Evolutionary conservation across 78 protist genomes (phyloP).

Genomic region (Planoprotostelium fungivorum): DNA sequence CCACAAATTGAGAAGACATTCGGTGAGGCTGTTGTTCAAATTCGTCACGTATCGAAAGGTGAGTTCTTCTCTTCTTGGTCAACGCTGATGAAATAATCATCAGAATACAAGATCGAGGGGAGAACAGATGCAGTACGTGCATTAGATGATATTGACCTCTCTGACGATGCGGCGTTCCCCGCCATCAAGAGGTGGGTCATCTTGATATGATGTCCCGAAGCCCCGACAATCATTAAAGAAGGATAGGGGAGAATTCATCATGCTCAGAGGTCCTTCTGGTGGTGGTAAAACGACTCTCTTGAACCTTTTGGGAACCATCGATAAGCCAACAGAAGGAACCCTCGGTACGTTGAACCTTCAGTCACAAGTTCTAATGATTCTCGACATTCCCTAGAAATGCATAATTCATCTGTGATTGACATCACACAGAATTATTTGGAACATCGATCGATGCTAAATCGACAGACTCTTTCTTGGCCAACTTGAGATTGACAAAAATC

Average conservation of each 20-base stretch:
- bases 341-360: not conserved
- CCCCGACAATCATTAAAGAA: slow-evolving; percentile 16
- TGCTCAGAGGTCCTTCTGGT: slow-evolving; percentile 93
- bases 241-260: slow-evolving; percentile 84
- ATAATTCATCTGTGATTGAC: no score
- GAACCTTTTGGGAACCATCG: slow-evolving; percentile 89
- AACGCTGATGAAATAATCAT: not conserved
- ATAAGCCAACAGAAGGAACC: slow-evolving; percentile 66
- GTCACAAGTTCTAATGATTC: not conserved
- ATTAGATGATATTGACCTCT: slow-evolving; percentile 57
- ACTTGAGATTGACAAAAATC: slow-evolving; percentile 71
- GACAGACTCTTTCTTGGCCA: slow-evolving; percentile 68
- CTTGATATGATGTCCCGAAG: no score
- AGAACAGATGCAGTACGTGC: slow-evolving; percentile 73
- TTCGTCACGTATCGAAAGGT: not conserved
- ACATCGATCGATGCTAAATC: slow-evolving; percentile 36
- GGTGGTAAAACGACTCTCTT: slow-evolving; percentile 93
- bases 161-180: slow-evolving; percentile 29
- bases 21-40: slow-evolving; percentile 2
- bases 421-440: slow-evolving; percentile 42
- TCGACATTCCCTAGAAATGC: no score
- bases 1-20: not conserved
- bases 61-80: not conserved
- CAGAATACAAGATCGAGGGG: slow-evolving; percentile 68
- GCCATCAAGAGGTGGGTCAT: slow-evolving; percentile 12